Percentiles rank a stretch among this genome's conserved stretches.
phyloP scores from a whole-genome alignment of 805 yeast genomes.

The Nakazawaea holstii region DNA sequence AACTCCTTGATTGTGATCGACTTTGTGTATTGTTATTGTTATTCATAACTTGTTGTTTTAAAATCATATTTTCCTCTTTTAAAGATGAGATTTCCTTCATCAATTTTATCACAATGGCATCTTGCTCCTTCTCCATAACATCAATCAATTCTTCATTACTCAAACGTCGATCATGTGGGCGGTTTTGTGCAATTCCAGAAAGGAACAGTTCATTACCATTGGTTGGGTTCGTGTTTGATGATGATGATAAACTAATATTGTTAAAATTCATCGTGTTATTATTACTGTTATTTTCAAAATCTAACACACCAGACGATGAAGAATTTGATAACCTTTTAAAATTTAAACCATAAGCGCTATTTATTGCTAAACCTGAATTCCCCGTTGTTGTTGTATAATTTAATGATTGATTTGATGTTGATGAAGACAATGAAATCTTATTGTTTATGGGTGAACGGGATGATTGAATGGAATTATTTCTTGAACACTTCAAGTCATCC shows the following conservation, averaged over 20 bases:
- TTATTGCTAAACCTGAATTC: background rate
- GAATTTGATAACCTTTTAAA: background rate
- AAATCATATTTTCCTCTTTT: conserved; percentile 45
- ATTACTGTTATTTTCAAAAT: background rate
- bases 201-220: background rate
- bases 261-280: background rate
- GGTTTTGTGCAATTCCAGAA: background rate
- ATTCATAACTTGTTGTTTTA: conserved; percentile 25
- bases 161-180: conserved; percentile 9
- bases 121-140: conserved; percentile 69
- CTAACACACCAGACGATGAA: background rate
- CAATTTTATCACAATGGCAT: conserved; percentile 61
- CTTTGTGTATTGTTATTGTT: background rate
- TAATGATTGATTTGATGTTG: too few relatives aligned
- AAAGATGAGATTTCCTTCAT: conserved; percentile 55
- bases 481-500: too few relatives aligned
- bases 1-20: background rate
- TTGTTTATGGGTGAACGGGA: too few relatives aligned
- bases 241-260: too few relatives aligned
- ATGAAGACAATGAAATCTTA: too few relatives aligned
- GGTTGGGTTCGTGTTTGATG: background rate
- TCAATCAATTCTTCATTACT: conserved; percentile 48
- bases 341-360: background rate
- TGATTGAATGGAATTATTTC: too few relatives aligned
- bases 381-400: background rate